Conservation (phyloP, 441 rosid species). For the Euphorbia celastroides region DNA sequence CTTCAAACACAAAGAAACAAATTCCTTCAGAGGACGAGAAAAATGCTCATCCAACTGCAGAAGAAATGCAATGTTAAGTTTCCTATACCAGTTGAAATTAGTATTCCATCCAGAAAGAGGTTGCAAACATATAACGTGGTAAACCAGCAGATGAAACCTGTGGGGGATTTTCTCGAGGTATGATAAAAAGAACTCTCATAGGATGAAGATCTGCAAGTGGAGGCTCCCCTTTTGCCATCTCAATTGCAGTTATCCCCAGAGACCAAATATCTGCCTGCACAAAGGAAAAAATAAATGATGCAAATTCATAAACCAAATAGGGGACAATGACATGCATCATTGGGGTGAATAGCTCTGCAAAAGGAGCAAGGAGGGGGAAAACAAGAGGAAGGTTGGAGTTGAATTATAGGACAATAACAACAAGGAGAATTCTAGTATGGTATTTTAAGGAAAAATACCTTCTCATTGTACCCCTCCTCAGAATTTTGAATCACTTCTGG, state of each 20-base stretch:
- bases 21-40: constrained; percentile 95
- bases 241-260: constrained; percentile 93
- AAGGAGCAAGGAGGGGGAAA: not conserved
- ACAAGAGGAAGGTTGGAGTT: not conserved
- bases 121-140: constrained; percentile 12
- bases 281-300: constrained; percentile 19
- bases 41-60: constrained; percentile 98
- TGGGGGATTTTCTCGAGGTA: constrained; percentile 99
- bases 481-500: constrained; percentile 99
- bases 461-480: constrained; percentile 96
- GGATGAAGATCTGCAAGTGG: constrained; percentile 99
- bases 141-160: constrained; percentile 54
- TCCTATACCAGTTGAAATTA: constrained; percentile 20
- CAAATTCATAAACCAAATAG: constrained; percentile 14
- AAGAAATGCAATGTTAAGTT: constrained; percentile 18
- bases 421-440: constrained; percentile 5
- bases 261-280: constrained; percentile 99
- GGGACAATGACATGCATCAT: not conserved
- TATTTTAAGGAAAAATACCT: constrained; percentile 38
- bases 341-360: not conserved
- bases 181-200: constrained; percentile 98
- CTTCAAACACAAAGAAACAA: constrained; percentile 91
- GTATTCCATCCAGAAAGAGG: not conserved
- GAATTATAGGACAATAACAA: constrained; percentile 5
- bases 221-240: constrained; percentile 99